Base-by-base conservation (phyloP, 2,329 filamentous ascomycete genomes). In the Coniochaeta ligniaria region DNA sequence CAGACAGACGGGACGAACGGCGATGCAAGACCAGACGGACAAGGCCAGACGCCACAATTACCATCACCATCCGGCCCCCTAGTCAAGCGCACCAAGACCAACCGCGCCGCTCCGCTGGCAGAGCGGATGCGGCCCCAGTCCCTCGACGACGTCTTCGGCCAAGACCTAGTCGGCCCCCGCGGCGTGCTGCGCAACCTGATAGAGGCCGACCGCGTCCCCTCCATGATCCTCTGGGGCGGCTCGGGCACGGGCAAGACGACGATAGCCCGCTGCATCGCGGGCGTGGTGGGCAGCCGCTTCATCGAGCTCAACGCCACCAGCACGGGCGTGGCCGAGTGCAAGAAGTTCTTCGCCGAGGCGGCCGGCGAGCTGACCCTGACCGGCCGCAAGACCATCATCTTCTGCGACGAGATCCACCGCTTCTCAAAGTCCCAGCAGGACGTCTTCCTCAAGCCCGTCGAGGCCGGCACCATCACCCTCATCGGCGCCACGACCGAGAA, bases 401-500 rank as follows among this genome's bases (percentile, higher is more conserved):
- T 99, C 73, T 97, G 94, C 76, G 95, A 99, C 76, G 95, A 98
- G 78, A 95, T 97, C 56, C 92, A 96, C 74, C 81, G 94, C 31
- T 96, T 96, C 78, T 90, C 84, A 66, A 97, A 96, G 75, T 83
- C 87, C 0, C 95, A 98, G 72, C 95, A 99, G 71, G 95, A 98
- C 74, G 90, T 97, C 1, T 98, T 98, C 67, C 79, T 99, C 1
- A 91, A 89, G 17, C 94, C 94, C 0, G 94, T 98, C 24, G 95
- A 99, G 75, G 87, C 87, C 1, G 95, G 95, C 6, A 90, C 90
- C 31, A 88, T 99, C 65, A 97, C 91, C 0, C 80, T 99, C 33
- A 95, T 98, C 63, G 95, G 93, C 12, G 95, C 95, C 7, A 99
- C 95, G 3, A 99, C 95, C 0, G 95, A 99, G 74, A 99, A 99